Base-by-base conservation (phyloP, 164 flowering plant genomes). In the Aristolochia californica region DNA sequence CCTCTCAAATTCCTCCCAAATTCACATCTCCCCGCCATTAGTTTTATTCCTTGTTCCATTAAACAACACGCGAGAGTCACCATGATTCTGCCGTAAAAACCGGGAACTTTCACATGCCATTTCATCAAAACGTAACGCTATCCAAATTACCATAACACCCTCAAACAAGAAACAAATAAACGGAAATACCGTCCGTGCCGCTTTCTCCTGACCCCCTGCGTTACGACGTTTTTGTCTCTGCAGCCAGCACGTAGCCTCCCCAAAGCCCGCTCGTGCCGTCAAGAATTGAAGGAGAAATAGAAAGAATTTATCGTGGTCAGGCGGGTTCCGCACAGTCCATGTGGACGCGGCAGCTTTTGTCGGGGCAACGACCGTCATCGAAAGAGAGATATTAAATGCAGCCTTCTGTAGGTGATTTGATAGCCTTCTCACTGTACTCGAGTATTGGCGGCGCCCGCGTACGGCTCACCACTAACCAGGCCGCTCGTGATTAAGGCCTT, bases 61-160 rank as follows among this genome's bases (percentile, higher is more conserved):
- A 5, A 53, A 70, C 43, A 55, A 51, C 43, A 45, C 40, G 48
- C 27, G 44, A 43, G 55, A 30, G 40, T 21, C 48, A 53, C 64
- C 30, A 20, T 58, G 62, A 66, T 66, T 66, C 70, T 52, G 74
- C 59, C 70, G 68, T 48, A 59, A 70, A 59, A 43, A 59, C 38
- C 57, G 70, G 67, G 56, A 10, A 13, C 21, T 55, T 21, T 45
- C 70, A 70, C 70, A 62, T 70, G 74, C 54, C 53, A 21, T 34
- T 34, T 34, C 40, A 5, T 34, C 40, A 3, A 34, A 8, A 28
- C 7, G 40, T 34, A 5, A 34, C 30, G 7, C 30, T 2, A 7
- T 7, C n/a, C n/a, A n/a, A 34, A 34, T 34, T 12, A 34, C 40
- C 40, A 8, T 8, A 34, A 34, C 10, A 8, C 40, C 40, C 40